Evolutionary conservation across 1,284 basidiomycete species (phyloP), one percentile per base, ranked within the genome.

Genomic region (Gyrodon tennesseensis): DNA sequence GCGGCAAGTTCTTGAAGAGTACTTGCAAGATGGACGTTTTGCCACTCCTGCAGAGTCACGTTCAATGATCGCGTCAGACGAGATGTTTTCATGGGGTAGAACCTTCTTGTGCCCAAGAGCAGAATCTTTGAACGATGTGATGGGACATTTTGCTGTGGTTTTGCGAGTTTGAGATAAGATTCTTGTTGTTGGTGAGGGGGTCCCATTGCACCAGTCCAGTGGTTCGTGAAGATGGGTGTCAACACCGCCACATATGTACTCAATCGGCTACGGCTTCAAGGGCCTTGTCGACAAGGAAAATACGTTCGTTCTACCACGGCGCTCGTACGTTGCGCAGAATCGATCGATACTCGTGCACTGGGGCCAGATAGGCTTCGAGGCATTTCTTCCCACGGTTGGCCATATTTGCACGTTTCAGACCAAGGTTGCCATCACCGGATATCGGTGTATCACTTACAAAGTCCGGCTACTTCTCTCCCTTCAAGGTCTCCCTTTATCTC

Each of bases 1-100:
- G 86, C 0, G 87, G 83, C 58, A 94, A 80, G 67, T 89, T 84
- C 70, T 96, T 90, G 82, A 98, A 97, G 25, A 98, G 84, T 40
- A 96, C 93, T 76, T 95, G 88, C 71, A 92, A 86, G 65, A 97
- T 93, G 40, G 93, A 95, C 29, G 94, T 92, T 78, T 98, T 99
- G 64, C 96, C 96, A 62, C 92, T 90, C 79, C 96, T 92, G 69
- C 51, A 57, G 61, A 41, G 27, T 63, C 63, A 63, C 60, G 59
- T 60, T 58, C 52, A 67, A 41, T 15, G 39, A 37, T 64, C 23
- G 44, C 40, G 25, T 19, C 6, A 13, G 46, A 63, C 58, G 44
- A 56, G 29, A 71, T 13, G 41, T 2, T 21, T 56, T 37, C n/a
- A 19, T 49, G 34, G 58, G 18, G 72, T 80, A n/a, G 62, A 67